Evolutionary conservation across 805 yeast species (phyloP).

Genomic region (Wickerhamomyces xylosicus): DNA sequence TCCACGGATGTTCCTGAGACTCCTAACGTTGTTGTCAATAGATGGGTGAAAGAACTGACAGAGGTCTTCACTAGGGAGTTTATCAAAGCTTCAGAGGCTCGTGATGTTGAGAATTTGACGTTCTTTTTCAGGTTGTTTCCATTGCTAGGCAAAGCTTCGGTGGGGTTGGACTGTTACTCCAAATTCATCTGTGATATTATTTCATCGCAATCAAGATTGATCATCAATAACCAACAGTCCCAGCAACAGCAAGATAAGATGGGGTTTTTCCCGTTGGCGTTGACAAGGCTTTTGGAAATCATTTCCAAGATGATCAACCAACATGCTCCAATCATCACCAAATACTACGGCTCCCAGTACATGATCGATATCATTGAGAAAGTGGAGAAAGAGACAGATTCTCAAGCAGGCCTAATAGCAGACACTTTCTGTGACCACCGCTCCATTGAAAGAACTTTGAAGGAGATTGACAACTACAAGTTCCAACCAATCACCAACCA

Average conservation of each 20-base stretch:
- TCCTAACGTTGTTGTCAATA: slow-evolving; percentile 46
- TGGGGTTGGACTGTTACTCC: slow-evolving; percentile 76
- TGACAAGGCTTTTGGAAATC: slow-evolving; percentile 68
- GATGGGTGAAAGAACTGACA: slow-evolving; percentile 52
- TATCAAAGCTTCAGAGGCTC: slow-evolving; percentile 52
- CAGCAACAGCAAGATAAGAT: slow-evolving; percentile 24
- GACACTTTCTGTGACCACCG: slow-evolving; percentile 79
- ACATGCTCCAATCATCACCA: slow-evolving; percentile 70
- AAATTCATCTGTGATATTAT: slow-evolving; percentile 79
- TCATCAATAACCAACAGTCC: slow-evolving; percentile 36
- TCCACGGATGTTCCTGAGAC: slow-evolving; percentile 75
- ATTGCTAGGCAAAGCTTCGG: slow-evolving; percentile 56
- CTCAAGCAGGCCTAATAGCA: slow-evolving; percentile 82
- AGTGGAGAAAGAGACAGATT: slow-evolving; percentile 81
- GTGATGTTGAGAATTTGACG: slow-evolving; percentile 63
- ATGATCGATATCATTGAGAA: slow-evolving; percentile 59
- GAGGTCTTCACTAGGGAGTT: slow-evolving; percentile 52
- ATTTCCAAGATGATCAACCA: slow-evolving; percentile 78
- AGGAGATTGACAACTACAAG: slow-evolving; percentile 45
- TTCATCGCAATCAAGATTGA: slow-evolving; percentile 62
- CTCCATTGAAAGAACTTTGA: slow-evolving; percentile 42
- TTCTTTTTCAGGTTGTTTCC: slow-evolving; percentile 83
- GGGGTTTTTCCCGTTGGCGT: slow-evolving; percentile 49
- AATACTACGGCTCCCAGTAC: slow-evolving; percentile 56
- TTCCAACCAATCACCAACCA: slow-evolving; percentile 28